phyloP scores from a whole-genome alignment of 2,329 filamentous ascomycete genomes.

The Pseudogymnoascus sp. region DNA sequence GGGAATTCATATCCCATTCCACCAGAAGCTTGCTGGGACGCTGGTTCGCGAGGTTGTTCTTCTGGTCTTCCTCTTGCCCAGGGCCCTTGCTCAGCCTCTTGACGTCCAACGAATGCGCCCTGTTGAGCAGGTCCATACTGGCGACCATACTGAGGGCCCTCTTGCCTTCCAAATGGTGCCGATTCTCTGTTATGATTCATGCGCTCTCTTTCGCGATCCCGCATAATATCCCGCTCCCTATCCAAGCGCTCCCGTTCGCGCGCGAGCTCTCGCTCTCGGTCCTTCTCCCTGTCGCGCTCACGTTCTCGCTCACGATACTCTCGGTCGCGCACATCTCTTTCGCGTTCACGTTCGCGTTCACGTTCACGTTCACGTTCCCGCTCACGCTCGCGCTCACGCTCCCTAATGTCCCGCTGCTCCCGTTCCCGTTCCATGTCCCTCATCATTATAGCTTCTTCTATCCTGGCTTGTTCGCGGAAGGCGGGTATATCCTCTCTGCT shows the following conservation, averaged over 20 bases:
- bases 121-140: conserved; percentile 19
- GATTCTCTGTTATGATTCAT: conserved; percentile 2
- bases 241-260: conserved; percentile 8
- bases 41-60: conserved; percentile 14
- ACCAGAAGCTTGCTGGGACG: conserved; percentile 14
- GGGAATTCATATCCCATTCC: conserved; percentile 23
- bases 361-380: conserved; percentile 32
- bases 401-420: conserved; percentile 16
- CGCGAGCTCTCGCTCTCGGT: conserved; percentile 13
- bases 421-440: conserved; percentile 34
- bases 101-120: conserved; percentile 19
- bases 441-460: conserved; percentile 41
- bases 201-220: conserved; percentile 7
- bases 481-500: conserved; percentile 26
- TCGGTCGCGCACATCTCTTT: conserved; percentile 20
- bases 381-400: conserved; percentile 23
- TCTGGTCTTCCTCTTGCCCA: conserved; percentile 22
- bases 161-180: conserved; percentile 1
- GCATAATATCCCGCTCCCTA: conserved; percentile 14
- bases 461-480: conserved; percentile 31
- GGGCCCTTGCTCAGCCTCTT: conserved; percentile 23
- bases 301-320: conserved; percentile 34
- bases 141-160: conserved; percentile 10
- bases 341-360: conserved; percentile 37
- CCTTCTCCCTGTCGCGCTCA: conserved; percentile 36